A percentile compares a stretch with the other conserved stretches of the same genome.
Conservation (phyloP, 2,329 filamentous ascomycete genomes). For the Xylariaceae sp. region DNA sequence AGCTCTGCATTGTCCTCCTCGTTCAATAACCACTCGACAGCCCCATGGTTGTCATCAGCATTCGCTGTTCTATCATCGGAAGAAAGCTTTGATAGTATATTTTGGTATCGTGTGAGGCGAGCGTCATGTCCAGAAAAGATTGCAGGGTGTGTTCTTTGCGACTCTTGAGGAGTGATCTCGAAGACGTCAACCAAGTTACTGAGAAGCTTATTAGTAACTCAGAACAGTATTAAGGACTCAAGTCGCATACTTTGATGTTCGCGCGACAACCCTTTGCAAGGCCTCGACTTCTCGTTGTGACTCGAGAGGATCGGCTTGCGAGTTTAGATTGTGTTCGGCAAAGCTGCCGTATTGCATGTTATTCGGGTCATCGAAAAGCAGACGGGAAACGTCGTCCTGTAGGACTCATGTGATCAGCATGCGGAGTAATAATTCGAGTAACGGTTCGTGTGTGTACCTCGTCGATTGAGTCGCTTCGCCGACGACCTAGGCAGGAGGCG, state of each 20-base stretch:
- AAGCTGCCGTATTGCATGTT: conserved; percentile 69
- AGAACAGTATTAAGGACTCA: not conserved
- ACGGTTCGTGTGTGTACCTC: conserved; percentile 53
- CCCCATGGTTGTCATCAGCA: conserved; percentile 49
- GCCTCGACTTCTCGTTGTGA: conserved; percentile 70
- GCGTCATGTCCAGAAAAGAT: conserved; percentile 59
- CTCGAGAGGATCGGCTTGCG: conserved; percentile 66
- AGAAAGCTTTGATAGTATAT: conserved; percentile 65
- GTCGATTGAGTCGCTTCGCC: conserved; percentile 58
- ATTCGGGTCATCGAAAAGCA: conserved; percentile 67
- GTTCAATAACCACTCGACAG: conserved; percentile 60
- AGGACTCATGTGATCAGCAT: conserved; percentile 18
- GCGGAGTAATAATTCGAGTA: not conserved
- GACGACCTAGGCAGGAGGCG: conserved; percentile 64
- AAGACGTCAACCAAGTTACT: conserved; percentile 74
- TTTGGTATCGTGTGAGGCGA: conserved; percentile 64
- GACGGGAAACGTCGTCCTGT: conserved; percentile 64
- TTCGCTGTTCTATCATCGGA: conserved; percentile 49
- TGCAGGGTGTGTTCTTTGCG: conserved; percentile 40
- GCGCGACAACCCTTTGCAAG: conserved; percentile 67
- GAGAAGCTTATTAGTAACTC: conserved; percentile 34
- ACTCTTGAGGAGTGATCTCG: conserved; percentile 64
- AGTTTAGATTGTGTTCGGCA: conserved; percentile 59
- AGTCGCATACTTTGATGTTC: conserved; percentile 65
- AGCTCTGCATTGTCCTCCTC: conserved; percentile 58